Conservation (phyloP, 371 early-diverging fungal genomes). For the Syncephalastrum contaminatum region DNA sequence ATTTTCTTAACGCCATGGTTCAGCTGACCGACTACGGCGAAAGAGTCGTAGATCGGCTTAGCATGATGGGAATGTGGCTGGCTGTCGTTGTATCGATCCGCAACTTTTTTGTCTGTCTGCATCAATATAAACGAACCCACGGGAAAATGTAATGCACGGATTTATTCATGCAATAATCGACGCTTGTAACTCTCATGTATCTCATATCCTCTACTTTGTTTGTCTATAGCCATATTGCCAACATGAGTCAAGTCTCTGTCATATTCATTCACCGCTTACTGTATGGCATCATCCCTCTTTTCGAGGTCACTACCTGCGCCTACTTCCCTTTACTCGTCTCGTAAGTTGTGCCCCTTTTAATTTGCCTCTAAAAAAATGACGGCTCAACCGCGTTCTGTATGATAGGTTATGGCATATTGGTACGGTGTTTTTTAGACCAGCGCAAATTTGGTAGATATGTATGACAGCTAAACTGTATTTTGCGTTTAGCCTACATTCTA, state of each 20-base stretch:
- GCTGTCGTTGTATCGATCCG: slow-evolving; percentile 34
- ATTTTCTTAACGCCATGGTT: slow-evolving; percentile 18
- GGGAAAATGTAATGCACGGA: slow-evolving; percentile 35
- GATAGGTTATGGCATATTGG: slow-evolving; percentile 36
- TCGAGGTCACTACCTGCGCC: slow-evolving; percentile 42
- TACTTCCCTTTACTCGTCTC: slow-evolving; percentile 47
- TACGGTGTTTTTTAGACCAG: slow-evolving; percentile 7
- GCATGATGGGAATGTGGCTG: slow-evolving; percentile 49
- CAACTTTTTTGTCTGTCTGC: slow-evolving; percentile 32
- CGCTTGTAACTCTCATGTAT: neutral
- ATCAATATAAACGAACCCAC: slow-evolving; percentile 37
- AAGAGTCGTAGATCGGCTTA: slow-evolving; percentile 40
- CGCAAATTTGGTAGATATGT: neutral
- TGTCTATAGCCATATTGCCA: slow-evolving; percentile 38
- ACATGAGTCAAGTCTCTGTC: slow-evolving; percentile 38
- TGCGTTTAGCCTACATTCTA: slow-evolving; percentile 9
- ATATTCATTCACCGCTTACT: slow-evolving; percentile 32
- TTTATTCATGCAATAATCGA: neutral
- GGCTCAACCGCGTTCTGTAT: slow-evolving; percentile 5
- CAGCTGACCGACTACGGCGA: slow-evolving; percentile 35
- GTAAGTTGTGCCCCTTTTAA: slow-evolving; percentile 25
- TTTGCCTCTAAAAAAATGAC: neutral
- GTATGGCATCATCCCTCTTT: slow-evolving; percentile 44
- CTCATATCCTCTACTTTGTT: neutral
- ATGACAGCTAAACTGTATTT: slow-evolving; percentile 1